Conservation (phyloP, 176 grass and related monocot genomes). For the Leersia perrieri region DNA sequence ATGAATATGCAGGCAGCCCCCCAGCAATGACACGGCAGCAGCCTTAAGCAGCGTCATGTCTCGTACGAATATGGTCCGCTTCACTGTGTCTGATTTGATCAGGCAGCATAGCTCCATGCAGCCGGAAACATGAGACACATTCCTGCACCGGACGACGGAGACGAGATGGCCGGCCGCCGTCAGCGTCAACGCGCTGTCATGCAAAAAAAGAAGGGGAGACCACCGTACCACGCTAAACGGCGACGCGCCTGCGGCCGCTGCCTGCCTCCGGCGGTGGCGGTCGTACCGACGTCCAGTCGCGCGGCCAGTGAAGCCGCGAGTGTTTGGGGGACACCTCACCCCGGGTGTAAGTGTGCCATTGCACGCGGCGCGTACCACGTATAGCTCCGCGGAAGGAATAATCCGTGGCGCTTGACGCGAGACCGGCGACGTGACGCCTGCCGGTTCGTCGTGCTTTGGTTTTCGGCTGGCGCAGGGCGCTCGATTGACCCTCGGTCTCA, state of each 20-base stretch:
- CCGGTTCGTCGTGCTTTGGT: constrained; percentile 27
- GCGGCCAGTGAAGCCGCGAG: neutral
- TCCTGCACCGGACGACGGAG: constrained; percentile 25
- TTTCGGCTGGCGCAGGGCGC: constrained; percentile 13
- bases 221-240: neutral
- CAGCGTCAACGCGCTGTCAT: constrained; percentile 17
- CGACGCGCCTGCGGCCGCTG: neutral
- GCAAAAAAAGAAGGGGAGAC: constrained; percentile 22
- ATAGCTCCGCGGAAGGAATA: neutral
- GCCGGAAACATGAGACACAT: constrained; percentile 1
- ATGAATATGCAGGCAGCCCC: neutral
- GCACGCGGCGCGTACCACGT: constrained; percentile 1
- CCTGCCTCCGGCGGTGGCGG: neutral
- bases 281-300: neutral
- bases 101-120: neutral
- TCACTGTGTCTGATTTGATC: neutral
- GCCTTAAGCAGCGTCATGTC: neutral
- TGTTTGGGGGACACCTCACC: constrained; percentile 2
- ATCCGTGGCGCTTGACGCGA: constrained; percentile 17
- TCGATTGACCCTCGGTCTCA: neutral
- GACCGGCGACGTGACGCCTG: constrained; percentile 42
- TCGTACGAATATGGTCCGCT: constrained; percentile 10
- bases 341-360: neutral
- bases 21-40: neutral
- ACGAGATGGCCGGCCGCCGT: constrained; percentile 38